Percentiles rank a stretch among this genome's conserved stretches.
These are phyloP conservation scores for Aurinia saxatilis DNA, from an alignment of 345 rosid species.

Conservation along the genomic window DNA sequence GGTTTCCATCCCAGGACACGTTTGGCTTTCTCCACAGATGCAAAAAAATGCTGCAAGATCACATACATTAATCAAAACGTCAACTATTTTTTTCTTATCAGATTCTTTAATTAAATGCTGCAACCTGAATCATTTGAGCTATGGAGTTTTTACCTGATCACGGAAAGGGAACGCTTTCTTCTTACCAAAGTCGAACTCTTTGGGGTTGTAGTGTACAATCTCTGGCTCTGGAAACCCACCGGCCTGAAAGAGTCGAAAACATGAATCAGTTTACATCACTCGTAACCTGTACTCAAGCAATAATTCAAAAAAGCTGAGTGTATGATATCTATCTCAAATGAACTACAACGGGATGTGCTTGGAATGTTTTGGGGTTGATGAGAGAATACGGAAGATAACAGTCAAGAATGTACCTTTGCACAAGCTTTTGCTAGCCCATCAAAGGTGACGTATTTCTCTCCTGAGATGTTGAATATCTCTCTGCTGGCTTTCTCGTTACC, in stretches of 20 bases:
- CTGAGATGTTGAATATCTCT: slow-evolving; percentile 86
- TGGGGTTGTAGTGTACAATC: slow-evolving; percentile 77
- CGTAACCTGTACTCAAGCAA: background rate
- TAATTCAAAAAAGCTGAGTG: background rate
- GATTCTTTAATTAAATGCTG: background rate
- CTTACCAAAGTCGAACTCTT: slow-evolving; percentile 89
- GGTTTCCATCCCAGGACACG: slow-evolving; percentile 78
- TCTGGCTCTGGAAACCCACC: slow-evolving; percentile 96
- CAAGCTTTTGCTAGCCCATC: slow-evolving; percentile 93
- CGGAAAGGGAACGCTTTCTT: slow-evolving; percentile 99
- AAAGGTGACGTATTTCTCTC: slow-evolving; percentile 85
- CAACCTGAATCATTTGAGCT: background rate
- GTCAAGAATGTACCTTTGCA: slow-evolving; percentile 59
- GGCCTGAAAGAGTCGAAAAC: slow-evolving; percentile 42
- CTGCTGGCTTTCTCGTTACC: slow-evolving; percentile 83
- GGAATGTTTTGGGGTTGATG: background rate
- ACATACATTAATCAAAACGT: background rate
- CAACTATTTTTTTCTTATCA: background rate
- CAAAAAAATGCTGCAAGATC: slow-evolving; percentile 86
- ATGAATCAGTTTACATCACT: background rate
- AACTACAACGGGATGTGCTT: background rate
- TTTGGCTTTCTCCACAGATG: slow-evolving; percentile 85
- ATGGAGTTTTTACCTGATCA: slow-evolving; percentile 56
- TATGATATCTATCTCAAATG: background rate
- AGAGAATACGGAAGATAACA: background rate